phyloP scores from a whole-genome alignment of 495 filamentous ascomycete species.

The Hypoxylon fragiforme region DNA sequence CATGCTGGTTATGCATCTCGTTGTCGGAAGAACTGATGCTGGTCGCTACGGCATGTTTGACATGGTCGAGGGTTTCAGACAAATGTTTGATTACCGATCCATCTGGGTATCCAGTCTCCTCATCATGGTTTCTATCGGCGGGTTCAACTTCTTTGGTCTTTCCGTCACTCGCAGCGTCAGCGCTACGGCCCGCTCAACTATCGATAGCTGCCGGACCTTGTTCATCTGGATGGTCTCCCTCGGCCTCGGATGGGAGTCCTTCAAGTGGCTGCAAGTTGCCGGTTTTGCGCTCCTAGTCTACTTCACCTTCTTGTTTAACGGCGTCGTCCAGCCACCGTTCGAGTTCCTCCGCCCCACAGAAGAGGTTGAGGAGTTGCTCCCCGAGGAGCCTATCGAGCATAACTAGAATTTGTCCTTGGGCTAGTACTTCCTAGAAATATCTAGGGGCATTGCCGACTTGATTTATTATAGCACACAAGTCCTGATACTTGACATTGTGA shows the following conservation, averaged over 20 bases:
- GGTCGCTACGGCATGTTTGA: slow-evolving; percentile 88
- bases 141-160: slow-evolving; percentile 98
- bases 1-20: slow-evolving; percentile 78
- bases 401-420: slow-evolving; percentile 33
- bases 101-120: slow-evolving; percentile 75
- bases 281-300: slow-evolving; percentile 92
- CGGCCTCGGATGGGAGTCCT: slow-evolving; percentile 91
- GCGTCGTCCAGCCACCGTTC: slow-evolving; percentile 80
- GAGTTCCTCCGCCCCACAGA: slow-evolving; percentile 49
- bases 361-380: slow-evolving; percentile 72
- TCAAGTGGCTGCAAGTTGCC: slow-evolving; percentile 94
- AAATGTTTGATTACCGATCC: slow-evolving; percentile 69
- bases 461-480: background rate
- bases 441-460: background rate
- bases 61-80: slow-evolving; percentile 75
- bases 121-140: slow-evolving; percentile 97
- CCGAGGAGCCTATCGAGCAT: slow-evolving; percentile 86
- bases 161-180: slow-evolving; percentile 85
- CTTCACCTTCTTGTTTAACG: slow-evolving; percentile 96
- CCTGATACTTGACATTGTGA: background rate
- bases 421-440: background rate
- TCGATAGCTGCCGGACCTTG: slow-evolving; percentile 94
- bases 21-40: slow-evolving; percentile 71
- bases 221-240: slow-evolving; percentile 98
- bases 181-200: slow-evolving; percentile 89